Evolutionary conservation across 768 basidiomycete species (phyloP), one percentile per base, ranked within the genome.

Genomic region (Leccinum imitatum): DNA sequence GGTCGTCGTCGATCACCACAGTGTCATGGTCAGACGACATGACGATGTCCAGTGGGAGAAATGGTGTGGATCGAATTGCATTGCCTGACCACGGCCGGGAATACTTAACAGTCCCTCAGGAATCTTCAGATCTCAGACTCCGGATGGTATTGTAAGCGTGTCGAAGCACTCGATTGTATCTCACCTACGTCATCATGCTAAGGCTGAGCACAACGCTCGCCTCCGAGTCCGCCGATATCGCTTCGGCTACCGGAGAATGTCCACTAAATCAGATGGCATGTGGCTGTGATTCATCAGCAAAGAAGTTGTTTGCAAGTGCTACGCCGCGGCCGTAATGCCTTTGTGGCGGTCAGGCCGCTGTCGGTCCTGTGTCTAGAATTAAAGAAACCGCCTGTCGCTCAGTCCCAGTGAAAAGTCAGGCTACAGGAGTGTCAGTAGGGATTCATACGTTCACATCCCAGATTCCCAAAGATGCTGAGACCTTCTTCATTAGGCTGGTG

Each of bases 11-110:
- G 51, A 50, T 30, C 33, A 41, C 39, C 6, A 31, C 19, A 4
- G 15, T 33, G 37, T 59, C 60, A 3, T 17, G 33, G 11, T 57
- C 50, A 19, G 37, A 50, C 4, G 69, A 57, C 67, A 70, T 66
- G 58, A 27, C 48, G 44, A 2, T 9, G 3, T 37, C 30, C 27
- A 52, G 56, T 46, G 54, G 46, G 14, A 31, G 25, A 23, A 52
- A 17, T 14, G 13, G 11, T 21, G 46, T 11, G 6, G 46, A 21
- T 7, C 13, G 30, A 17, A 41, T 41, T 17, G n/a, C 17, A 41
- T 41, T 14, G 35, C 23, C 17, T 44, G 50, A 52, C 31, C 37
- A 39, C 27, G 13, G 25, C 17, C 21, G 19, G 21, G 21, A 21
- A 11, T 47, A 19, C 13, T 47, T 21, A 23, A 47, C 11, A 23